Conservation (phyloP, 257 asterid genomes). For the Nyctanthes arbortristis region DNA sequence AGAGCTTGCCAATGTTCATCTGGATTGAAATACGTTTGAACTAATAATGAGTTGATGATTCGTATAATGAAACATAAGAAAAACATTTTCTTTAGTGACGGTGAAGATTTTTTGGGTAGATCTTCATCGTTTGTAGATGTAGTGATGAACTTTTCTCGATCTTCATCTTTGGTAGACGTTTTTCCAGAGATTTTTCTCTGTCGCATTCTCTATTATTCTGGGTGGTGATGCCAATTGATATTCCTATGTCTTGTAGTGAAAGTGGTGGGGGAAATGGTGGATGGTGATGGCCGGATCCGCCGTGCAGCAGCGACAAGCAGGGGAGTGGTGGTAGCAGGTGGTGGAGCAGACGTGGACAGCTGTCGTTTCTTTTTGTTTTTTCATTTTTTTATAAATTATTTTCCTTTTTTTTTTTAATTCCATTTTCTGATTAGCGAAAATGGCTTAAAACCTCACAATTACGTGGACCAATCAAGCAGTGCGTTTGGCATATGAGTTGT, state of each 20-base stretch:
- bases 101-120: slow-evolving; percentile 17
- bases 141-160: slow-evolving; percentile 18
- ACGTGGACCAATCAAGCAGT: too few species aligned
- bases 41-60: slow-evolving; percentile 60
- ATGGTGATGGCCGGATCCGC: not conserved
- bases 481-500: too few species aligned
- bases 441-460: too few species aligned
- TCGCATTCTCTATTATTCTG: slow-evolving; percentile 11
- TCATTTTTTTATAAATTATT: too few species aligned
- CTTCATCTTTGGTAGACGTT: slow-evolving; percentile 22
- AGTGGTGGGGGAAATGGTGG: not conserved
- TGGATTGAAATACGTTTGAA: slow-evolving; percentile 92
- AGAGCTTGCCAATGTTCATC: slow-evolving; percentile 99
- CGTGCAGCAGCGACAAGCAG: not conserved
- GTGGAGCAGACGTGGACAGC: not conserved
- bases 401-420: too few species aligned
- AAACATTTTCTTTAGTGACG: slow-evolving; percentile 39
- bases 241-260: not conserved
- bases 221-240: not conserved
- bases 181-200: slow-evolving; percentile 41
- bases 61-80: slow-evolving; percentile 43
- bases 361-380: too few species aligned
- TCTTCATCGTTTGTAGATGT: too few species aligned
- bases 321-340: too few species aligned
- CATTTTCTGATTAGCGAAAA: too few species aligned